Evolutionary conservation across 345 rosid species (phyloP), one percentile per base, ranked within the genome.

Genomic region (Eucalyptus tenuipes): DNA sequence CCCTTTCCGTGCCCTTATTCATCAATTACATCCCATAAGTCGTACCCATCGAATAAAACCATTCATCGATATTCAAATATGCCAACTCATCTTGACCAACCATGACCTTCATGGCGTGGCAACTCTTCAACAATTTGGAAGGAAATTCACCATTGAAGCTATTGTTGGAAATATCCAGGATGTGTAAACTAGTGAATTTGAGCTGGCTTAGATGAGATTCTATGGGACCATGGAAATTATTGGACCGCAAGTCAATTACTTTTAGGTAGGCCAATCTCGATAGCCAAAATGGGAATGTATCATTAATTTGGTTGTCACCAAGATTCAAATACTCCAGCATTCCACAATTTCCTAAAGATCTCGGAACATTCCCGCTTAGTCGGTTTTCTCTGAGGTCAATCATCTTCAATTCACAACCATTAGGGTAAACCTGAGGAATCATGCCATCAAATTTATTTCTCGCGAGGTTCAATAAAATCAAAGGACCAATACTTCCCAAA

Each of bases 51-150:
- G n/a, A n/a, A n/a, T n/a, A n/a, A n/a, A n/a, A n/a, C n/a, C n/a
- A n/a, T n/a, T n/a, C n/a, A n/a, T n/a, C 0, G 4, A 8, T 8
- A 68, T 0, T 0, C 80, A 9, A 0, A 33, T 68, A 68, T 33
- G 2, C 24, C 13, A 68, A 33, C 0, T 1, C 0, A 1, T 68
- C 24, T 33, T 68, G 25, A 68, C 44, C 24, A 17, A 0, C 7
- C 0, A 3, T 33, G 1, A 33, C 81, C 81, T 68, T 68, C 44
- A 68, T 68, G 44, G 81, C 25, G 2, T 1, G 13, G 25, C 44
- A 68, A 33, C 81, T 68, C 4, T 68, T 0, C 1, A 68, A 33
- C 81, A 68, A 68, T 2, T 68, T 33, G 81, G 44, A 68, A 68
- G 25, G 81, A 17, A 68, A 2, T 68, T 68, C 0, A 3, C 81